Evolutionary conservation across 2,329 filamentous ascomycete species (phyloP), one percentile per base, ranked within the genome.

Genomic region (Fusarium sp.): DNA sequence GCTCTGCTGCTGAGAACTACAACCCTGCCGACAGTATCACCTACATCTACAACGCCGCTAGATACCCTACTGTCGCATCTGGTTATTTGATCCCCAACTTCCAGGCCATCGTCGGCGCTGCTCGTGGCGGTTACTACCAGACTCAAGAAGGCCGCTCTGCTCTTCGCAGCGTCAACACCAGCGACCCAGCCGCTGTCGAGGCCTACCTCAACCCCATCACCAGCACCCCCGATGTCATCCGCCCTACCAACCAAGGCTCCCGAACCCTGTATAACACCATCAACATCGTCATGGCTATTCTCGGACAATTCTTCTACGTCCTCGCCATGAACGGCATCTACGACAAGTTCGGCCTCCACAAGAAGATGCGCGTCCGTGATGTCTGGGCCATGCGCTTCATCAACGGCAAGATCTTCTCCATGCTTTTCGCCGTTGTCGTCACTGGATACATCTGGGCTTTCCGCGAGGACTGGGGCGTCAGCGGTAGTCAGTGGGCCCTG

Each of bases 381-480:
- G 69, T 76, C 20, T 78, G 69, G 52, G 18, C 74, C 4, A 53
- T 74, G 47, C 75, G 76, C 44, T 70, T 75, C 53, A 34, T 65
- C 30, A 70, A 78, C 22, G 77, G 78, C 44, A 57, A 76, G 6
- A 11, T 75, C 9, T 82, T 80, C 68, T 76, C 76, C 2, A 68
- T 80, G 42, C 45, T 82, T 16, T 80, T 77, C 14, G 78, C 81
- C 0, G 69, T 85, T 4, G 78, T 77, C 41, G 77, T 80, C 25
- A 71, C 81, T 0, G 83, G 81, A 2, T 79, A 79, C 40, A 79
- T 83, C 57, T 85, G 83, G 83, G 83, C 81, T 0, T 85, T 82
- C 70, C 74, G 78, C 2, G 80, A 81, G 46, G 74, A 71, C 29
- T 85, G 83, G 83, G 52, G 64, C 3, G 81, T 84, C 6, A 74